These are phyloP conservation scores for Russula sp. DNA, from an alignment of 768 basidiomycete species.

Conservation along the genomic window DNA sequence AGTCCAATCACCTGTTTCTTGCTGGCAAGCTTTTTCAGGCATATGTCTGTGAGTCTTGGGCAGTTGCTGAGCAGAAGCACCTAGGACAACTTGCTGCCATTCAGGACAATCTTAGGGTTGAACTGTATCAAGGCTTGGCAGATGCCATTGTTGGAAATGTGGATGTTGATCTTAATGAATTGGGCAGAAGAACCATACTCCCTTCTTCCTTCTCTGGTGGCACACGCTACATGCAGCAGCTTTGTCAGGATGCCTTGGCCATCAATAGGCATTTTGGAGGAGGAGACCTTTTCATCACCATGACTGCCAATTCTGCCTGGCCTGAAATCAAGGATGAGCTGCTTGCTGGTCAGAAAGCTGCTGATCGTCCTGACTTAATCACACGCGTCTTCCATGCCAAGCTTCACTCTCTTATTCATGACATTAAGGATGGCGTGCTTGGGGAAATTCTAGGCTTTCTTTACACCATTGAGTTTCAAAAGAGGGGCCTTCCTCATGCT, in stretches of 20 bases:
- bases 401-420: not conserved
- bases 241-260: not conserved
- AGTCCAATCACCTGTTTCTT: not conserved
- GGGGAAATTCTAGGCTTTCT: not conserved
- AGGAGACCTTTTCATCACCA: slow-evolving; percentile 37
- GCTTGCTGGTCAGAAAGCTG: slow-evolving; percentile 30
- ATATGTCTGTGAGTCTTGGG: no score
- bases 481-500: not conserved
- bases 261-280: slow-evolving; percentile 1
- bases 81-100: no score
- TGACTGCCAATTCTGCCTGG: slow-evolving; percentile 55
- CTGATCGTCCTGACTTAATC: not conserved
- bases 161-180: not conserved
- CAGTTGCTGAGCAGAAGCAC: no score
- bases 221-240: not conserved
- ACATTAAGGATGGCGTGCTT: not conserved
- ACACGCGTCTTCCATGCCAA: not conserved
- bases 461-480: slow-evolving; percentile 8
- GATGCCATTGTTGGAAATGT: not conserved
- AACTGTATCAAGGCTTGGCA: no score
- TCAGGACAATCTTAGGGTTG: no score
- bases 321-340: slow-evolving; percentile 29
- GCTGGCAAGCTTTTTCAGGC: slow-evolving; percentile 2
- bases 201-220: not conserved
- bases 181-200: not conserved